phyloP scores from a whole-genome alignment of 2,329 filamentous ascomycete genomes.

The Lithohypha guttulata region DNA sequence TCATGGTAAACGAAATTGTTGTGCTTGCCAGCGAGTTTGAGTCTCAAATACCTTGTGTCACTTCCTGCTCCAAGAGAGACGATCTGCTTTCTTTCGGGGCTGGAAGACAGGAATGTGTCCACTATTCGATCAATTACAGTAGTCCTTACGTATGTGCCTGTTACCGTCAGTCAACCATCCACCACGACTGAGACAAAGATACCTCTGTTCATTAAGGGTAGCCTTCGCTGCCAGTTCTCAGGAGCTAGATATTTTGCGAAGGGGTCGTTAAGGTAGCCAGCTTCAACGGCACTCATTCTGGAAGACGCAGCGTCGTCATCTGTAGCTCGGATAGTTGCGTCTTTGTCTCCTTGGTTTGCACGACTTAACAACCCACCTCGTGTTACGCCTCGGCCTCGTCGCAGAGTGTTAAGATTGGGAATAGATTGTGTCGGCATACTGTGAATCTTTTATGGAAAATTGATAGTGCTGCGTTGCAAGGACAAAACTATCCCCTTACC shows the following conservation, averaged over 20 bases:
- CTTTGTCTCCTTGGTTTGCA: conserved; percentile 40
- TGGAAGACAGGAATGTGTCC: conserved; percentile 45
- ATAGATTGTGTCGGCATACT: conserved; percentile 43
- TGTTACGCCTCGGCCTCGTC: conserved; percentile 40
- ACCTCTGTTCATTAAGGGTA: conserved; percentile 94
- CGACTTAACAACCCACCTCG: conserved; percentile 30
- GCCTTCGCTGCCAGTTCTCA: conserved; percentile 46
- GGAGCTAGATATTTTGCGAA: conserved; percentile 48
- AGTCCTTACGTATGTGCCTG: conserved; percentile 88
- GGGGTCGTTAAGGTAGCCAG: conserved; percentile 74
- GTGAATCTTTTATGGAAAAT: too few species aligned
- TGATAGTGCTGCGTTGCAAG: too few species aligned
- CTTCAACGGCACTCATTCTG: conserved; percentile 72
- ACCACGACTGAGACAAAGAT: conserved; percentile 17
- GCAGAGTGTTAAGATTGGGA: conserved; percentile 61
- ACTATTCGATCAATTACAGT: conserved; percentile 71
- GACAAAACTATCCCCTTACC: too few species aligned
- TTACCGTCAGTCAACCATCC: conserved; percentile 10
- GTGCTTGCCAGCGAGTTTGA: conserved; percentile 31
- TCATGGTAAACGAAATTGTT: conserved; percentile 69
- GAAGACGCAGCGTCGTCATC: conserved; percentile 87
- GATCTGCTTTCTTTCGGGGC: conserved; percentile 50
- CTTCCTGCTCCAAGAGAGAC: conserved; percentile 88
- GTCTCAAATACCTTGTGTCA: conserved; percentile 75
- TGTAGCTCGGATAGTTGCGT: conserved; percentile 73